Base-by-base conservation (phyloP, 768 basidiomycete species). In the Tylopilus vinaceipallidus region DNA sequence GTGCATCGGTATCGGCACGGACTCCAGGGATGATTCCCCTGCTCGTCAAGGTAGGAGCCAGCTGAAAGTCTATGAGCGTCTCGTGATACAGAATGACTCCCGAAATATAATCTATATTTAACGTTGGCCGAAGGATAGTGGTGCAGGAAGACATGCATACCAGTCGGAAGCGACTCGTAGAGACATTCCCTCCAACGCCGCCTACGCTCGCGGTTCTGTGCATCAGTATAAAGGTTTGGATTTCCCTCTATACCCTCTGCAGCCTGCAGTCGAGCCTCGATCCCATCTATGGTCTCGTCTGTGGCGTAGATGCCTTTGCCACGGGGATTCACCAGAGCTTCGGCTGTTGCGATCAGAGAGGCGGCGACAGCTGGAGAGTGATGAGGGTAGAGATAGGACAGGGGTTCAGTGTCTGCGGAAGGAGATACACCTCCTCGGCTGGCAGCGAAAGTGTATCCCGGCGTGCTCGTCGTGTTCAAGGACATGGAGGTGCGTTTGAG, bases 291-390 rank as follows among this genome's bases (percentile, higher is more conserved):
- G 16, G 74, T 67, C 54, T 80, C 77, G 52, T 80, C 79, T 9
- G 78, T 79, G 11, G 79, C 79, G 45, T 80, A 80, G 26, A 80
- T 74, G 5, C 78, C 78, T 61, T 73, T 78, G 27, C 77, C 77
- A 16, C 70, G 71, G 23, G 75, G 73, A 55, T 74, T 64, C 3
- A 80, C 78, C 22, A 79, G 59, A 7, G 73, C 71, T 19, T 68
- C 63, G 9, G 78, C 77, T 3, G 71, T 74, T 12, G 63, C 60
- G 38, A 79, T 75, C 48, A 80, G 62, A 50, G 74, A 70, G 38
- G 69, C 59, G 4, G 76, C 74, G 22, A 74, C 69, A 32, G 66
- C 64, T 11, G 68, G 63, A 16, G 72, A 71, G 50, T 77, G 75
- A 57, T 70, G 61, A 11, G 75, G 69, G 38, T 71, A 67, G 11